A percentile compares a stretch with the other conserved stretches of the same genome.
These are phyloP conservation scores for Debaryomyces tyrocola DNA, from an alignment of 805 yeast genomes.

Conservation along the genomic window DNA sequence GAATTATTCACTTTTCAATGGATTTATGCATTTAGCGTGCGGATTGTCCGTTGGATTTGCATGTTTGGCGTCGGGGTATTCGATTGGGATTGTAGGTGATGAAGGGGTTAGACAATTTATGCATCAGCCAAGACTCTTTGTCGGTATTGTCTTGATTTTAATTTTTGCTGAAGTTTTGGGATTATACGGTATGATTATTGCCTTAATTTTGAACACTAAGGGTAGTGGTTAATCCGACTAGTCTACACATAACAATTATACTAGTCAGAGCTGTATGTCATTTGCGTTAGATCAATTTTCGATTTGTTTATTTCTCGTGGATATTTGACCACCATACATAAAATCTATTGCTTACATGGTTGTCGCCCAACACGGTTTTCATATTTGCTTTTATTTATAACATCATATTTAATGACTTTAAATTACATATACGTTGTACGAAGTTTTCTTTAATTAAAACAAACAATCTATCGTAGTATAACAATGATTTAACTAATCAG, in stretches of 20 bases:
- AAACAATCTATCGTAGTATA: neutral
- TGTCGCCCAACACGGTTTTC: too few relatives aligned
- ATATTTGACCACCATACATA: too few relatives aligned
- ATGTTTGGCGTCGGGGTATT: conserved; percentile 94
- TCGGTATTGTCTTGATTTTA: conserved; percentile 84
- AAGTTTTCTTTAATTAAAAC: neutral
- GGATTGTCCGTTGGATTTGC: conserved; percentile 96
- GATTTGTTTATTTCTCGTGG: too few relatives aligned
- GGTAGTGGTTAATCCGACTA: conserved; percentile 54
- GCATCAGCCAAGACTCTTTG: conserved; percentile 87
- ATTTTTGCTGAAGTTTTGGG: conserved; percentile 92
- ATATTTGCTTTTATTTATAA: too few relatives aligned
- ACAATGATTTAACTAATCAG: conserved; percentile 16
- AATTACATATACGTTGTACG: too few relatives aligned
- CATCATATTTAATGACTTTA: too few relatives aligned
- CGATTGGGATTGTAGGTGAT: conserved; percentile 92
- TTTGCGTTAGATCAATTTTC: too few relatives aligned
- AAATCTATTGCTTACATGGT: too few relatives aligned
- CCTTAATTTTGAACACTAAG: conserved; percentile 87
- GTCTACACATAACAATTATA: neutral
- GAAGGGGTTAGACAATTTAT: conserved; percentile 86
- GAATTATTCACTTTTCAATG: conserved; percentile 84
- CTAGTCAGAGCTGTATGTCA: too few relatives aligned
- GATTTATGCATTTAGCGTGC: conserved; percentile 97
- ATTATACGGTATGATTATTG: conserved; percentile 91